Evolutionary conservation across 495 filamentous ascomycete species (phyloP), one percentile per base, ranked within the genome.

Genomic region (Penicillium crystallinum): DNA sequence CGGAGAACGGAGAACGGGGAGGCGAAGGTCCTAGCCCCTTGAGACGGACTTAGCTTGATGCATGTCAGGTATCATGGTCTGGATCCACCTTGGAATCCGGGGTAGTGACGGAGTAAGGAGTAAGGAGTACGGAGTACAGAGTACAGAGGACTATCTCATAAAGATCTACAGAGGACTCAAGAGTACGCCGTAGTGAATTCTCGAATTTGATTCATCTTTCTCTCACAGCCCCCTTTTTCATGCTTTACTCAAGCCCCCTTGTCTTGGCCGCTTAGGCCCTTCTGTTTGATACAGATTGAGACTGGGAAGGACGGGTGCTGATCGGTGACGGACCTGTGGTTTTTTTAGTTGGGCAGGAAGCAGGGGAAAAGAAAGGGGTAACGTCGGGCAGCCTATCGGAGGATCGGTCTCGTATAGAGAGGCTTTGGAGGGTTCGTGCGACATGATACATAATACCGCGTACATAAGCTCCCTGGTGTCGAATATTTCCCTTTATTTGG

Each of bases 1-100:
- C n/a, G n/a, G n/a, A n/a, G n/a, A n/a, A 61, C 54, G 58, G 58
- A 54, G 53, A 46, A 19, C 30, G 48, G 36, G 29, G 29, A 40
- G 41, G 46, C 57, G 34, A 56, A 51, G 25, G 36, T 37, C 33
- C 47, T 36, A 23, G 23, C 15, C 27, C 17, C 25, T 21, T 50
- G 36, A 4, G 22, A 1, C 34, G 11, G 17, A 45, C 10, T 19
- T 48, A 36, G 45, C 19, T 25, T 31, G 6, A 17, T 23, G 44
- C 19, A 22, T 35, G 22, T 19, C 25, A 25, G 45, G 15, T 25
- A 5, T 12, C n/a, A 14, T 2, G 7, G 31, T 3, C n/a, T 27
- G 31, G 17, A 34, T 34, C 45, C 46, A 49, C 46, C 36, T 34
- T 42, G n/a, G 27, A 53, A 53, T 53, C 54, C 38, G 54, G 54